Evolutionary conservation across 345 rosid species (phyloP), one percentile per base, ranked within the genome.

Genomic region (Punica granatum): DNA sequence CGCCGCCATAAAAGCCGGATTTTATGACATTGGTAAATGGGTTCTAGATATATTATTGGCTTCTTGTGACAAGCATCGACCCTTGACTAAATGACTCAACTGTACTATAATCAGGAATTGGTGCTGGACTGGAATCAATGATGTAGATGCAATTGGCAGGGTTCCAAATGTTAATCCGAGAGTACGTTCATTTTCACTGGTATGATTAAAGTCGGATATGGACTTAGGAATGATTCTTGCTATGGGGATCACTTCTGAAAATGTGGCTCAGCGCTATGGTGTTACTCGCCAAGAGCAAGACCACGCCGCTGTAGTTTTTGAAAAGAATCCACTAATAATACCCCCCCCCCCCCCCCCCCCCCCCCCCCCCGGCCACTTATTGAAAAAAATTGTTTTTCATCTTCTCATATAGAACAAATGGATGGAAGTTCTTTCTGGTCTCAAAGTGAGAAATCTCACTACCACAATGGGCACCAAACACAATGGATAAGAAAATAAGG

Each of bases 181-280:
- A 63, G 98, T 89, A 86, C 14, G 67, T 64, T 63, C 66, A 33
- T 15, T 39, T 3, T 60, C 30, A 33, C 39, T 13, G 32, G 30
- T 34, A 68, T 31, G 10, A 10, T 74, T 56, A 3, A 1, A 56
- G 33, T 56, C 7, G 12, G 61, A 26, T 25, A 18, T 56, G 26
- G 32, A 28, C 7, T 54, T 54, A 25, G 65, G 49, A 14, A 60
- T 35, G 49, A 3, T 71, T 77, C 92, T 94, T 75, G 96, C 97
- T 26, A 89, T 94, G 97, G 99, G 99, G 12, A 76, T 91, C 36
- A 94, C 97, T 71, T 90, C 97, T 63, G 99, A 94, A 83, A 94
- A 90, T 76, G 99, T 94, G 68, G 97, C 99, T 37, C 77, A 84
- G 62, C 83, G 87, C 25, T 91, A 69, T 16, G 92, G 96, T 18